phyloP scores from a whole-genome alignment of 495 filamentous ascomycete genomes.

The Neurospora pannonica region DNA sequence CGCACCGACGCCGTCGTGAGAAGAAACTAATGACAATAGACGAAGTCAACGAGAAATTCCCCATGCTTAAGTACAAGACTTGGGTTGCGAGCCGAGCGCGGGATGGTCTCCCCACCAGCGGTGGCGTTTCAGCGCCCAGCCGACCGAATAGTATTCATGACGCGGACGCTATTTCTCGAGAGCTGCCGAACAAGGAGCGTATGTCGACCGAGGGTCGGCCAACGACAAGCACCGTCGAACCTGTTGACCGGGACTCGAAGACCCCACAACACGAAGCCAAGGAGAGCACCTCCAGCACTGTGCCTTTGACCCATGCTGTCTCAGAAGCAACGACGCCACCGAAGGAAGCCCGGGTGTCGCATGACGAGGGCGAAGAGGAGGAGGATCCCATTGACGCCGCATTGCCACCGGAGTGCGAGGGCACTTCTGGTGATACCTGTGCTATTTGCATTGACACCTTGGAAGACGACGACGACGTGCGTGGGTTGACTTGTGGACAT shows the following conservation, averaged over 20 bases:
- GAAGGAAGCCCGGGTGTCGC: constrained; percentile 22
- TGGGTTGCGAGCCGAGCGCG: constrained; percentile 80
- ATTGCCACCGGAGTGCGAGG: constrained; percentile 70
- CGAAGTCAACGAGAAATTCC: constrained; percentile 95
- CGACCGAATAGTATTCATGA: constrained; percentile 58
- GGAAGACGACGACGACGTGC: constrained; percentile 91
- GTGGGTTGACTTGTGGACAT: constrained; percentile 87
- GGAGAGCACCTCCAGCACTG: constrained; percentile 24
- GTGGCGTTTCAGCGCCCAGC: constrained; percentile 75
- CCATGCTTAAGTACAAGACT: constrained; percentile 87
- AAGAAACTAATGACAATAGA: constrained; percentile 99
- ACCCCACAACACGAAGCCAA: constrained; percentile 16
- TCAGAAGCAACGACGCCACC: constrained; percentile 11
- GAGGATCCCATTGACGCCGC: constrained; percentile 79
- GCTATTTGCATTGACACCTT: constrained; percentile 92
- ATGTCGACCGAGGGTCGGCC: constrained; percentile 23
- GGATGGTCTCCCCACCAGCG: constrained; percentile 73
- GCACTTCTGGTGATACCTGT: constrained; percentile 86
- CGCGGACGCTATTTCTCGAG: constrained; percentile 43
- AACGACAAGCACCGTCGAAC: constrained; percentile 14
- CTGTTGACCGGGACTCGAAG: constrained; percentile 6
- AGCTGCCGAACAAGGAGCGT: constrained; percentile 30
- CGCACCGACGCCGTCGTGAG: constrained; percentile 75
- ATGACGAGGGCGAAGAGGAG: constrained; percentile 63
- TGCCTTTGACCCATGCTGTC: constrained; percentile 4